Evolutionary conservation across 306 rosid genomes (phyloP).

Genomic region (Lathyrus tuberosus): DNA sequence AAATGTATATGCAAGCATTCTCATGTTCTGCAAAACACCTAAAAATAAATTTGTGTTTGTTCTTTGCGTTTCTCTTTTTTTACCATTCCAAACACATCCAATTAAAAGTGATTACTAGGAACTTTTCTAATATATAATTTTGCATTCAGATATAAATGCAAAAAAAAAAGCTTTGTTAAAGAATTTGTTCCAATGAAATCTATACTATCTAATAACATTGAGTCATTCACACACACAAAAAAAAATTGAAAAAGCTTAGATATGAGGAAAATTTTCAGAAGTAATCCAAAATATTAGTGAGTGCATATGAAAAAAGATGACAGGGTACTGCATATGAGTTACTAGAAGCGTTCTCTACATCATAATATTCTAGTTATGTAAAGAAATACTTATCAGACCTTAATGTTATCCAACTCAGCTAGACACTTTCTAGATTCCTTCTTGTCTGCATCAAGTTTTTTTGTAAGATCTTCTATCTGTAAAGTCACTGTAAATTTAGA

Average conservation of each 20-base stretch:
- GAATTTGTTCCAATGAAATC: neutral
- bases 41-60: neutral
- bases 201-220: neutral
- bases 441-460: slow-evolving; percentile 71
- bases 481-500: slow-evolving; percentile 32
- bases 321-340: neutral
- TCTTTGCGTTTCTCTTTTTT: neutral
- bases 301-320: neutral
- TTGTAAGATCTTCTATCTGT: slow-evolving; percentile 68
- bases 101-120: neutral
- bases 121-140: slow-evolving; percentile 3
- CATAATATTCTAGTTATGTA: neutral
- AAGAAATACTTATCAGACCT: slow-evolving; percentile 52
- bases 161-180: neutral
- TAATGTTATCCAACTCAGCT: slow-evolving; percentile 66
- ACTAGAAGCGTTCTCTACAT: slow-evolving; percentile 6
- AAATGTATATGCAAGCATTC: neutral
- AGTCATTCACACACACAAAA: neutral
- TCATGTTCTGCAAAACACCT: slow-evolving; percentile 1
- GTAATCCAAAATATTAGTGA: neutral
- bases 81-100: neutral
- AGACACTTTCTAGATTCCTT: slow-evolving; percentile 51
- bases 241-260: neutral
- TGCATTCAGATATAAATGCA: neutral
- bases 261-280: neutral